Evolutionary conservation across 441 rosid species (phyloP).

Genomic region (Gossypium schwendimanii): DNA sequence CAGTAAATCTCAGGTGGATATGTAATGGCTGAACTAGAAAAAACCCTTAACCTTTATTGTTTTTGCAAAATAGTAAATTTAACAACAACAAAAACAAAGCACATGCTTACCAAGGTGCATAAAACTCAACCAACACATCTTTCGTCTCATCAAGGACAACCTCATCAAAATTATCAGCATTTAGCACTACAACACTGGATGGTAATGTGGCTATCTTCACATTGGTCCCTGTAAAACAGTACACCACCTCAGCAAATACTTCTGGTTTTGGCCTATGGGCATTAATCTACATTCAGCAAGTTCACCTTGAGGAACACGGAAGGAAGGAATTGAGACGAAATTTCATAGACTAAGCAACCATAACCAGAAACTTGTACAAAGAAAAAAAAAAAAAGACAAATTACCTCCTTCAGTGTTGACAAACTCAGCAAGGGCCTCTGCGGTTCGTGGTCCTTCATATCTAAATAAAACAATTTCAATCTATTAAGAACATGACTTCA

Average conservation of each 20-base stretch:
- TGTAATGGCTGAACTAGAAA: background rate
- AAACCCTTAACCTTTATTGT: background rate
- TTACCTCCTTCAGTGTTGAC: conserved; percentile 90
- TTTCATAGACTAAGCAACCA: background rate
- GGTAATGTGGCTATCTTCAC: conserved; percentile 71
- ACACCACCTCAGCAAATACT: conserved; percentile 1
- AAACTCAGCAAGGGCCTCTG: conserved; percentile 74
- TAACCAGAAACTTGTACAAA: background rate
- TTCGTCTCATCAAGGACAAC: conserved; percentile 73
- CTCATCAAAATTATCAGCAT: conserved; percentile 63
- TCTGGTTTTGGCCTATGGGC: background rate
- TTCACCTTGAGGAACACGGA: background rate
- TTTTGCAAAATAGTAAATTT: background rate
- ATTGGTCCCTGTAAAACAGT: conserved; percentile 63
- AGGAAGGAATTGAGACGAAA: background rate
- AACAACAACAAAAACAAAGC: background rate
- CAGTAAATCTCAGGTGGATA: background rate
- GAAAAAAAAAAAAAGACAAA: background rate
- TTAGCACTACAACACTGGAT: conserved; percentile 61
- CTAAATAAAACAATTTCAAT: conserved; percentile 26
- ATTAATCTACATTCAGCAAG: conserved; percentile 3
- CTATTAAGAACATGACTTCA: background rate
- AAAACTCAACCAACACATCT: conserved; percentile 87
- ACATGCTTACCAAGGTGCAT: conserved; percentile 80
- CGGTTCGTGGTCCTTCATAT: conserved; percentile 79